Conservation (phyloP, 768 basidiomycete genomes). For the Cyathus striatus region DNA sequence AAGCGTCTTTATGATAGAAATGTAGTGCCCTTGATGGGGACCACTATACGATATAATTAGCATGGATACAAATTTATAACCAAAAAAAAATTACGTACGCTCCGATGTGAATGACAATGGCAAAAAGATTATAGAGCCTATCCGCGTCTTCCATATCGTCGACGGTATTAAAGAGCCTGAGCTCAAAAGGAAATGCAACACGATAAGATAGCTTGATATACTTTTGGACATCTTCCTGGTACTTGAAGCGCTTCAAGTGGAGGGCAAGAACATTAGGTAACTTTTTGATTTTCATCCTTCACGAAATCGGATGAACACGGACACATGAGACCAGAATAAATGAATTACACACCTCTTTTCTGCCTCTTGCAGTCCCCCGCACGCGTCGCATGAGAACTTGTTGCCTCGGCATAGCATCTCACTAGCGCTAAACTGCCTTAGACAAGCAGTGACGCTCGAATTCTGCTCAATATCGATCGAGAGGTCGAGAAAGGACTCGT, state of each 20-base stretch:
- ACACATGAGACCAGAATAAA: slow-evolving; percentile 4
- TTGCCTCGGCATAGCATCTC: slow-evolving; percentile 98
- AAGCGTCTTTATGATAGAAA: slow-evolving; percentile 86
- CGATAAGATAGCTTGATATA: slow-evolving; percentile 96
- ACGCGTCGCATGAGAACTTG: slow-evolving; percentile 98
- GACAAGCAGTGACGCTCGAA: slow-evolving; percentile 91
- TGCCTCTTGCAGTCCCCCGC: slow-evolving; percentile 95
- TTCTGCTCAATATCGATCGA: slow-evolving; percentile 99
- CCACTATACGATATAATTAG: slow-evolving; percentile 50
- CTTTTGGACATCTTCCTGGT: slow-evolving; percentile 85
- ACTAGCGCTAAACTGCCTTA: slow-evolving; percentile 93
- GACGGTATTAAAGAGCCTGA: slow-evolving; percentile 94
- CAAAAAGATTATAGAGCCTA: slow-evolving; percentile 89
- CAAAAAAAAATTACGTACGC: slow-evolving; percentile 55
- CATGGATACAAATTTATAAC: slow-evolving; percentile 7
- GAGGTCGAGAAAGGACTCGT: slow-evolving; percentile 96
- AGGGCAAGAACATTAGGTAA: slow-evolving; percentile 93
- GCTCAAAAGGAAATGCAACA: slow-evolving; percentile 92
- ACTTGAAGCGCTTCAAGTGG: slow-evolving; percentile 98
- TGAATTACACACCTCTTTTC: slow-evolving; percentile 81
- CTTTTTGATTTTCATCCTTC: slow-evolving; percentile 97
- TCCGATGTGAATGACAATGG: slow-evolving; percentile 98
- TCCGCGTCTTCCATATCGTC: slow-evolving; percentile 92
- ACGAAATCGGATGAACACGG: slow-evolving; percentile 5
- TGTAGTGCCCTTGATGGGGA: slow-evolving; percentile 98